A percentile compares a stretch with the other conserved stretches of the same genome.
phyloP scores from a whole-genome alignment of 2,329 filamentous ascomycete genomes.

The Neophaeococcomyces mojaviensis region DNA sequence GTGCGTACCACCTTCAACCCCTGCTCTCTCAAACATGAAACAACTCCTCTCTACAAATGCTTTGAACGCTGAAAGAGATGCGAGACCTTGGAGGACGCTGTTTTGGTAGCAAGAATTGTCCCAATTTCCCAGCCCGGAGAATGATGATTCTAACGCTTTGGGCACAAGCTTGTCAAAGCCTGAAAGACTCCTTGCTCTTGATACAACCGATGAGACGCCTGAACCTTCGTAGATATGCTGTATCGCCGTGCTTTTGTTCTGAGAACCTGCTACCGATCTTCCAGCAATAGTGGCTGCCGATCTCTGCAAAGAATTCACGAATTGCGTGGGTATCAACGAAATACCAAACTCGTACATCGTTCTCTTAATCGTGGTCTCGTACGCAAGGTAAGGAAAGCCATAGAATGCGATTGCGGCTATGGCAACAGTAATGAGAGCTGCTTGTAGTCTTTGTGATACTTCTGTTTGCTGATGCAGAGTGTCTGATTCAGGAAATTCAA shows the following conservation, averaged over 20 bases:
- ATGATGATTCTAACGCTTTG: background rate
- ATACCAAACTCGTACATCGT: constrained; percentile 33
- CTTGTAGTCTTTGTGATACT: constrained; percentile 1
- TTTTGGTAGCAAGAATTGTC: constrained; percentile 98
- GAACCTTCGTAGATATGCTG: constrained; percentile 54
- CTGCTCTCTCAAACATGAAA: constrained; percentile 20
- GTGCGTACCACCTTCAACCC: constrained; percentile 35
- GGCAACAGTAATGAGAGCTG: constrained; percentile 15
- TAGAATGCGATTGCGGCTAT: constrained; percentile 26
- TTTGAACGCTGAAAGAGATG: constrained; percentile 65
- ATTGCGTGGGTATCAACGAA: constrained; percentile 32
- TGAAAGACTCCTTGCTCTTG: constrained; percentile 48
- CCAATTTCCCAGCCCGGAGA: constrained; percentile 71
- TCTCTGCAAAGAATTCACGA: constrained; percentile 43
- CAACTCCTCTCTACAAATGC: constrained; percentile 32
- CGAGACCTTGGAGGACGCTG: constrained; percentile 78
- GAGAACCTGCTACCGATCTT: constrained; percentile 30
- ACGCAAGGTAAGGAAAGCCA: constrained; percentile 21
- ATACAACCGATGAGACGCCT: constrained; percentile 53
- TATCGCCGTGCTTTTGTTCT: constrained; percentile 58
- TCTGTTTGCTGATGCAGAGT: constrained; percentile 1
- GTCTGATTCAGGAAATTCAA: constrained; percentile 1
- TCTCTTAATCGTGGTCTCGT: constrained; percentile 17
- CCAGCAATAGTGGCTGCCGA: constrained; percentile 37
- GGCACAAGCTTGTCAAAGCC: constrained; percentile 43